These are phyloP conservation scores for Salix udensis DNA, from an alignment of 345 rosid species.

Conservation along the genomic window DNA sequence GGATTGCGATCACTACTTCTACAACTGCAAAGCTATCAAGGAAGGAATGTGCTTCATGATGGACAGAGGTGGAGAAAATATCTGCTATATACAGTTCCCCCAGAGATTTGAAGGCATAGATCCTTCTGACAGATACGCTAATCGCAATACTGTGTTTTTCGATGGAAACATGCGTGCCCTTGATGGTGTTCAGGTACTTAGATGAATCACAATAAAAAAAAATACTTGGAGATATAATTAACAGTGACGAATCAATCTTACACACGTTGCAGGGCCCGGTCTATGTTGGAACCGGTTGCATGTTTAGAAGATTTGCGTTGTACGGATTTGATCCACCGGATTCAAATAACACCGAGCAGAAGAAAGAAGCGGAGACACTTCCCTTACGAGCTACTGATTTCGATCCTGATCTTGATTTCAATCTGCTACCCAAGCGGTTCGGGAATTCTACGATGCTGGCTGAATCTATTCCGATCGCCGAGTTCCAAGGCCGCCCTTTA, in stretches of 20 bases:
- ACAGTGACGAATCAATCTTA: background rate
- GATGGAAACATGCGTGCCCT: slow-evolving; percentile 97
- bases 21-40: slow-evolving; percentile 77
- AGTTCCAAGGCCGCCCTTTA: slow-evolving; percentile 82
- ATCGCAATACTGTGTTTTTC: slow-evolving; percentile 89
- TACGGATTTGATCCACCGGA: slow-evolving; percentile 87
- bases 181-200: slow-evolving; percentile 77
- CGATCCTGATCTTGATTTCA: slow-evolving; percentile 74
- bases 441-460: slow-evolving; percentile 90
- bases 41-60: slow-evolving; percentile 99
- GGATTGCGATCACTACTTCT: slow-evolving; percentile 93
- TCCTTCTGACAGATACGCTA: slow-evolving; percentile 92
- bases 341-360: slow-evolving; percentile 32
- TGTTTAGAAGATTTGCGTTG: slow-evolving; percentile 91
- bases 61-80: slow-evolving; percentile 88
- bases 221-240: background rate
- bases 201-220: background rate
- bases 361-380: slow-evolving; percentile 43
- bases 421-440: slow-evolving; percentile 78
- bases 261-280: slow-evolving; percentile 58
- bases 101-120: slow-evolving; percentile 97
- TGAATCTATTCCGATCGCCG: slow-evolving; percentile 75
- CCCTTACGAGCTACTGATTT: slow-evolving; percentile 66
- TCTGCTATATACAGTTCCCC: slow-evolving; percentile 92
- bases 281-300: slow-evolving; percentile 89